Conservation (phyloP, 179 eudicot species). For the Heliamphora pulchella region DNA sequence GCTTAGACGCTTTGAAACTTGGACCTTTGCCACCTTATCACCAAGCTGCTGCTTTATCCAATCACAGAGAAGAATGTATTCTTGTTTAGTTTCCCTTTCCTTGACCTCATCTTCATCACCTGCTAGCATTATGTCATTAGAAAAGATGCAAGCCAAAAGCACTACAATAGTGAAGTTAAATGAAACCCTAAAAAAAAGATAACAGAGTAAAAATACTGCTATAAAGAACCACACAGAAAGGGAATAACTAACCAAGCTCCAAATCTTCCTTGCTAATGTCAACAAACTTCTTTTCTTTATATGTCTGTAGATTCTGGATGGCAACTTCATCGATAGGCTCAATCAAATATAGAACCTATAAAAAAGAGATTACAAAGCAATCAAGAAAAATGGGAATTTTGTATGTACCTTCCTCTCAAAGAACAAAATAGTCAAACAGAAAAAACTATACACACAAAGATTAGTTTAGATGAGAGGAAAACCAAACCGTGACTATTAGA, state of each 20-base stretch:
- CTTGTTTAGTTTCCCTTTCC: conserved; percentile 83
- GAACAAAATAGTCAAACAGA: background rate
- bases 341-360: conserved; percentile 75
- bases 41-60: conserved; percentile 99
- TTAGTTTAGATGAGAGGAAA: background rate
- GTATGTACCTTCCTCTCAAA: background rate
- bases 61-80: conserved; percentile 76
- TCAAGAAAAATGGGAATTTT: background rate
- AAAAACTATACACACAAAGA: background rate
- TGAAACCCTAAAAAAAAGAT: background rate
- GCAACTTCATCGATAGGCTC: conserved; percentile 98
- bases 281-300: conserved; percentile 96
- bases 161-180: background rate
- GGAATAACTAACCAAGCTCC: conserved; percentile 66
- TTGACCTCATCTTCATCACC: conserved; percentile 91
- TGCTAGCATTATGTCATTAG: conserved; percentile 18
- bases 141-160: conserved; percentile 4
- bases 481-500: background rate
- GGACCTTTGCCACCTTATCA: conserved; percentile 93
- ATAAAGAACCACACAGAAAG: background rate
- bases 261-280: conserved; percentile 99
- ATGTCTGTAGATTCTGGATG: conserved; percentile 85
- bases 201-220: background rate
- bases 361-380: conserved; percentile 9
- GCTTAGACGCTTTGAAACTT: conserved; percentile 86